These are phyloP conservation scores for Mariannaea sp. DNA, from an alignment of 2,329 filamentous ascomycete genomes.

Conservation along the genomic window DNA sequence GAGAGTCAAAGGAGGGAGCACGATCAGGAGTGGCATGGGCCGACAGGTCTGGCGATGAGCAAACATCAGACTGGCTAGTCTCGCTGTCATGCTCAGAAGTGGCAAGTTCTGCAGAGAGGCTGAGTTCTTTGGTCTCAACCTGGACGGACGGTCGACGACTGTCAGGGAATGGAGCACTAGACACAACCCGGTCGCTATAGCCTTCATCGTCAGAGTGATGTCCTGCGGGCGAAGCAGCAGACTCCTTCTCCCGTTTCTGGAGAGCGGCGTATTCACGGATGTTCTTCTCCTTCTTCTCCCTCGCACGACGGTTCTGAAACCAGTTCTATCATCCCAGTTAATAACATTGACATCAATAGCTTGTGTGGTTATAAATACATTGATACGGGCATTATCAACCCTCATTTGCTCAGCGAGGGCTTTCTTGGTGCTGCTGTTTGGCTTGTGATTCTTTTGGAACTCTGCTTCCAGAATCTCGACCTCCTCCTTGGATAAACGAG, in stretches of 20 bases:
- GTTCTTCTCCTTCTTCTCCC: constrained; percentile 68
- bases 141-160: constrained; percentile 27
- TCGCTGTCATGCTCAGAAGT: constrained; percentile 37
- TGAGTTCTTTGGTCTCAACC: constrained; percentile 10
- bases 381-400: constrained; percentile 67
- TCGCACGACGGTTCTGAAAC: constrained; percentile 70
- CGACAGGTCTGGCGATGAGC: constrained; percentile 31
- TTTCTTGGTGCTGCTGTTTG: constrained; percentile 65
- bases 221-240: constrained; percentile 30
- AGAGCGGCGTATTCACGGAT: constrained; percentile 48
- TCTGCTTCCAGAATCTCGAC: constrained; percentile 64
- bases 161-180: constrained; percentile 48
- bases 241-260: constrained; percentile 45
- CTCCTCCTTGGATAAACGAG: constrained; percentile 61
- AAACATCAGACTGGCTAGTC: constrained; percentile 36
- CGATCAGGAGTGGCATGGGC: constrained; percentile 29
- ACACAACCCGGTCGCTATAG: constrained; percentile 46
- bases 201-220: constrained; percentile 39
- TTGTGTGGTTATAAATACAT: constrained; percentile 49
- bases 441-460: constrained; percentile 68
- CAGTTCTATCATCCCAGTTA: constrained; percentile 61
- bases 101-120: constrained; percentile 11
- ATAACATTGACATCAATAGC: constrained; percentile 11
- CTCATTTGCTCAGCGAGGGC: constrained; percentile 64
- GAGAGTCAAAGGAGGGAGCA: constrained; percentile 14